Evolutionary conservation across 495 filamentous ascomycete species (phyloP).

Genomic region (Friedmanniomyces endolithicus): DNA sequence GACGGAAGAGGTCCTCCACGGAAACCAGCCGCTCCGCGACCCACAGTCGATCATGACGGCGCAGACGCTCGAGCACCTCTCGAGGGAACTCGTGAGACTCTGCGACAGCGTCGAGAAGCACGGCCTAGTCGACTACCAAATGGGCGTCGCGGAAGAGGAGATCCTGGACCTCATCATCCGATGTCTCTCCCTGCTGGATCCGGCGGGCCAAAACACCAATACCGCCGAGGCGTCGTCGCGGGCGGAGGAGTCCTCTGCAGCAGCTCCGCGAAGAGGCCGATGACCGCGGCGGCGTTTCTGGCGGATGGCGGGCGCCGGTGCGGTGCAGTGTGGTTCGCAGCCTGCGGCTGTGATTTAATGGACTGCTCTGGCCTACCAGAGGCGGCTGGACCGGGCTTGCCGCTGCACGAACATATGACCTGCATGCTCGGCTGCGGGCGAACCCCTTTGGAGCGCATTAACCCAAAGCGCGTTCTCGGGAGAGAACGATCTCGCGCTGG

Average conservation of each 20-base stretch:
- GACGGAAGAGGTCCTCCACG: constrained; percentile 44
- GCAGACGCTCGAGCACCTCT: constrained; percentile 65
- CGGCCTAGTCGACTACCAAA: constrained; percentile 91
- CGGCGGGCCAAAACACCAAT: neutral
- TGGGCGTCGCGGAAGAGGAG: constrained; percentile 90
- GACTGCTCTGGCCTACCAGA: neutral
- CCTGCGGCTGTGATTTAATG: neutral
- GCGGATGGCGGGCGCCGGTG: neutral
- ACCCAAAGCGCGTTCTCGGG: too few relatives aligned
- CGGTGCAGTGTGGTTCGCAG: neutral
- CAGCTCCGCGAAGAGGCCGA: neutral
- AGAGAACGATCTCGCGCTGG: too few relatives aligned
- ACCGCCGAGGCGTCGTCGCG: too few relatives aligned
- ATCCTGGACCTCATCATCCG: constrained; percentile 56
- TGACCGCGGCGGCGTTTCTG: neutral
- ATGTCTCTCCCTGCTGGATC: constrained; percentile 3
- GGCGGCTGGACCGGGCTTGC: neutral
- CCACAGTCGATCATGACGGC: constrained; percentile 53
- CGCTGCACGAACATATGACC: constrained; percentile 3
- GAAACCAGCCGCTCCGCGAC: constrained; percentile 44
- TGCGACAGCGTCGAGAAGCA: constrained; percentile 80
- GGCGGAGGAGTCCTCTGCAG: neutral
- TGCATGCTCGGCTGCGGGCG: neutral
- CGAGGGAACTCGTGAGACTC: constrained; percentile 62
- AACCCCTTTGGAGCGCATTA: too few relatives aligned